phyloP scores from a whole-genome alignment of 1,139 yeast genomes.

The Lodderomyces pseudojiufengensis region DNA sequence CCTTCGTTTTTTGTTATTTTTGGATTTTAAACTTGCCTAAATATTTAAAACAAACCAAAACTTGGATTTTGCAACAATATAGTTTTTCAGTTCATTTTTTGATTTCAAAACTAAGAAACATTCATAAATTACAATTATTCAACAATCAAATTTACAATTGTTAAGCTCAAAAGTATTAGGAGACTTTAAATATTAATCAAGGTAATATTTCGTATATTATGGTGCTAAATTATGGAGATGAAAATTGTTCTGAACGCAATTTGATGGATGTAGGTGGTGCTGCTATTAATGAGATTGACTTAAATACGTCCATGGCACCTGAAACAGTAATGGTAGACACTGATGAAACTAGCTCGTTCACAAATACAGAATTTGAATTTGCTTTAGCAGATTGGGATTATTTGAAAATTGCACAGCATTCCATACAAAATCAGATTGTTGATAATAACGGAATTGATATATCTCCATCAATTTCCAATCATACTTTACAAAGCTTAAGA shows the following conservation, averaged over 20 bases:
- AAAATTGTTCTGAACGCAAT: constrained; percentile 2
- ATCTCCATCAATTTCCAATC: constrained; percentile 14
- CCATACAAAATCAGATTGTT: neutral
- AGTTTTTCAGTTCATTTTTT: too few relatives aligned
- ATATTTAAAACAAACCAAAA: too few relatives aligned
- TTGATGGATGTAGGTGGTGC: neutral
- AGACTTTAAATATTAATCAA: too few relatives aligned
- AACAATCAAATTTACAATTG: too few relatives aligned
- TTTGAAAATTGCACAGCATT: constrained; percentile 6
- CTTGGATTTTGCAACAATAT: too few relatives aligned
- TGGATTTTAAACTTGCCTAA: too few relatives aligned
- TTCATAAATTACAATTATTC: too few relatives aligned
- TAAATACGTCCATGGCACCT: neutral
- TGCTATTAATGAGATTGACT: neutral
- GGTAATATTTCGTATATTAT: too few relatives aligned
- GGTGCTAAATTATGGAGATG: constrained; percentile 8
- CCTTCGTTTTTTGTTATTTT: too few relatives aligned
- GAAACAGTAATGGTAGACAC: neutral
- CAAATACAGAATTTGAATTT: constrained; percentile 1
- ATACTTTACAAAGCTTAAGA: constrained; percentile 13
- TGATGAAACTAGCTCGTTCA: too few relatives aligned
- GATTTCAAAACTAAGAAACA: too few relatives aligned
- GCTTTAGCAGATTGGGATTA: constrained; percentile 10
- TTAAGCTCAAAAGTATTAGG: too few relatives aligned
- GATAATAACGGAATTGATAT: constrained; percentile 9